A percentile compares a stretch with the other conserved stretches of the same genome.
Conservation (phyloP, 805 yeast species). For the Pichia insulana region DNA sequence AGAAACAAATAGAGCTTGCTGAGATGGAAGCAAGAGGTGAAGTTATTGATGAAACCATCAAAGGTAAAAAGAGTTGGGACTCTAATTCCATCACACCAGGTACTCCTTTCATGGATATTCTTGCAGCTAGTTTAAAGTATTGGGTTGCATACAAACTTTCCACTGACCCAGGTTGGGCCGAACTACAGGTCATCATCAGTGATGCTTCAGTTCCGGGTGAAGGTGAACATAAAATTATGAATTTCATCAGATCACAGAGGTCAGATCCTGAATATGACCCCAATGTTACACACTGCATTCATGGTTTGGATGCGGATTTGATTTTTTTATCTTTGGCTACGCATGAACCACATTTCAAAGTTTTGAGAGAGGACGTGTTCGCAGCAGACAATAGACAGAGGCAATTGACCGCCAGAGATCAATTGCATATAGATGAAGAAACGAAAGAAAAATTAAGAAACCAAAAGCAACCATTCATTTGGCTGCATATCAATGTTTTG, state of each 20-base stretch:
- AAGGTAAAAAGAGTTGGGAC: slow-evolving; percentile 80
- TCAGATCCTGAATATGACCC: slow-evolving; percentile 82
- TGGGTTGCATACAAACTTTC: slow-evolving; percentile 89
- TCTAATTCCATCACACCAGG: slow-evolving; percentile 97
- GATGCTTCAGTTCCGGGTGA: slow-evolving; percentile 99
- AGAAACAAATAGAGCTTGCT: slow-evolving; percentile 49
- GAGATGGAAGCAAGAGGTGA: slow-evolving; percentile 63
- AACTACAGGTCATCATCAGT: slow-evolving; percentile 79
- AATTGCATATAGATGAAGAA: slow-evolving; percentile 51
- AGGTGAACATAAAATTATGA: slow-evolving; percentile 98
- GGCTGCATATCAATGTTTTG: slow-evolving; percentile 84
- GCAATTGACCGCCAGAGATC: slow-evolving; percentile 38
- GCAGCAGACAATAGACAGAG: slow-evolving; percentile 52
- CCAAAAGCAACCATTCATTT: slow-evolving; percentile 74
- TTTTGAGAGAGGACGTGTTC: slow-evolving; percentile 93
- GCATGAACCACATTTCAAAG: slow-evolving; percentile 94
- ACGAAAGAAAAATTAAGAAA: slow-evolving; percentile 38
- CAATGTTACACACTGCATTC: slow-evolving; percentile 90
- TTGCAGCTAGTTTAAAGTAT: slow-evolving; percentile 75
- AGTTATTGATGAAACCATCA: slow-evolving; percentile 64
- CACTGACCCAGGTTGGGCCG: slow-evolving; percentile 89
- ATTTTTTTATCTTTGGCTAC: slow-evolving; percentile 94
- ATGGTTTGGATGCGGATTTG: slow-evolving; percentile 96
- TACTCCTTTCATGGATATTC: slow-evolving; percentile 91
- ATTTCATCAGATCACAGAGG: slow-evolving; percentile 84